Percentiles rank a stretch among this genome's conserved stretches.
phyloP scores from a whole-genome alignment of 2,329 filamentous ascomycete species.

The Amauroascus niger region DNA sequence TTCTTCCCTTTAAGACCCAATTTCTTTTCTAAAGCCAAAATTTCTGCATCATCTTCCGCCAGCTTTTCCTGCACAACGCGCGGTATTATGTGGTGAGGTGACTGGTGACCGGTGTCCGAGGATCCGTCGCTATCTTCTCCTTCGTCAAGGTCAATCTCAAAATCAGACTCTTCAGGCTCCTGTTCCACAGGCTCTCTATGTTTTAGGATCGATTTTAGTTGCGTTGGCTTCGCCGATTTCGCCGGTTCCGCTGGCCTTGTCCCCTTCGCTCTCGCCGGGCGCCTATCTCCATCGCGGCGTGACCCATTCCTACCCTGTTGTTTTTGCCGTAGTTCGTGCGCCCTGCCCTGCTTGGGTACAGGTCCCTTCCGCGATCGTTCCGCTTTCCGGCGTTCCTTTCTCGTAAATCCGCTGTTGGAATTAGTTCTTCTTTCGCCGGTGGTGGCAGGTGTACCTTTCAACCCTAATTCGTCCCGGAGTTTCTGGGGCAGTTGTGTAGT shows the following conservation, averaged over 20 bases:
- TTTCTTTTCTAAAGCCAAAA: slow-evolving; percentile 76
- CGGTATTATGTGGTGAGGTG: slow-evolving; percentile 22
- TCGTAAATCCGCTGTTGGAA: slow-evolving; percentile 22
- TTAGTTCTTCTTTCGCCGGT: slow-evolving; percentile 25
- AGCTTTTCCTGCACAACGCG: slow-evolving; percentile 52
- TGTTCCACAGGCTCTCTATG: slow-evolving; percentile 23
- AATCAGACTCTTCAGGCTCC: slow-evolving; percentile 20
- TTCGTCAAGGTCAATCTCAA: slow-evolving; percentile 16
- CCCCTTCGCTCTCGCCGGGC: slow-evolving; percentile 18
- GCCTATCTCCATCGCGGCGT: slow-evolving; percentile 11
- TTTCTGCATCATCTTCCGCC: slow-evolving; percentile 76
- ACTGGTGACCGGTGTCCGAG: slow-evolving; percentile 19
- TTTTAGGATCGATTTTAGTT: slow-evolving; percentile 31
- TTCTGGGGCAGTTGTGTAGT: slow-evolving; percentile 36
- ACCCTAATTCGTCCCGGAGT: slow-evolving; percentile 33
- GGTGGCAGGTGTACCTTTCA: slow-evolving; percentile 25
- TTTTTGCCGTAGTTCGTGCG: not conserved
- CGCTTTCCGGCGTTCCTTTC: slow-evolving; percentile 59
- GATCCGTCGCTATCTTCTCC: slow-evolving; percentile 26
- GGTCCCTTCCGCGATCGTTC: slow-evolving; percentile 54
- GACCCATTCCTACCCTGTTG: not conserved
- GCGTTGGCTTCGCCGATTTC: slow-evolving; percentile 16
- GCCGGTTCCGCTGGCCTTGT: not conserved
- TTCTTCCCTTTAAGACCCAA: slow-evolving; percentile 68
- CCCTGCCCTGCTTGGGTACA: slow-evolving; percentile 24